A percentile compares a stretch with the other conserved stretches of the same genome.
phyloP scores from a whole-genome alignment of 345 rosid species.

The Ricinus communis region DNA sequence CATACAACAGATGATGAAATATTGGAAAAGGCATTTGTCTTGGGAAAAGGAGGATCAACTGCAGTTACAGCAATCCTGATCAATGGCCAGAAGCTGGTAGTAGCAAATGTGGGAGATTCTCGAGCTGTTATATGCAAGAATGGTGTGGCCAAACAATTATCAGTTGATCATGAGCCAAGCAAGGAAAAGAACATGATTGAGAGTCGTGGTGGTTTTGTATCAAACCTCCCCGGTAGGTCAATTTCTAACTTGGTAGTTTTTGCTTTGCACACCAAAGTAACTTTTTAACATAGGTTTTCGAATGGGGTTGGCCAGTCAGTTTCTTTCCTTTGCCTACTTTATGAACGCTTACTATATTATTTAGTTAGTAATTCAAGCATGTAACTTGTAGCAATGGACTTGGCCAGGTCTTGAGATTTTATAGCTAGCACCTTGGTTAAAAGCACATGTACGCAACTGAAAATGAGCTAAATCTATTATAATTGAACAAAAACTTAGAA shows the following conservation, averaged over 20 bases:
- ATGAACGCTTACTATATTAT: not conserved
- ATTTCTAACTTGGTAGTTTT: not conserved
- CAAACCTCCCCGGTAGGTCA: conserved; percentile 70
- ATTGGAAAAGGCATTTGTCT: conserved; percentile 45
- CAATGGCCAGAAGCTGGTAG: conserved; percentile 65
- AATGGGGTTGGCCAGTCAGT: not conserved
- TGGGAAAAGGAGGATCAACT: conserved; percentile 91
- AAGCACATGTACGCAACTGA: not conserved
- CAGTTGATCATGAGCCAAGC: conserved; percentile 87
- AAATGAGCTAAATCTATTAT: not conserved
- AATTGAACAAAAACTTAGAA: no score
- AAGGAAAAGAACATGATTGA: conserved; percentile 61
- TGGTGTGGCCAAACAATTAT: conserved; percentile 63
- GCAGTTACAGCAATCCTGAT: conserved; percentile 86
- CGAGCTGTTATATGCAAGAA: conserved; percentile 74
- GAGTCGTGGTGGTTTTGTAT: conserved; percentile 80
- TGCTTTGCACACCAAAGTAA: not conserved
- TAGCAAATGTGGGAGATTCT: conserved; percentile 91
- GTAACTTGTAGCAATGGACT: not conserved
- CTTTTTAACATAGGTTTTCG: not conserved
- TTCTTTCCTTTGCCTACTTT: not conserved
- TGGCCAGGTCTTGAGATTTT: conserved; percentile 1
- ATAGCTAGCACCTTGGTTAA: not conserved
- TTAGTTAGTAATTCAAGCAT: not conserved
- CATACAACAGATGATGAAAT: conserved; percentile 61